Evolutionary conservation across 139 green algal genomes (phyloP), one percentile per base, ranked within the genome.

Genomic region (Micractinium conductrix): DNA sequence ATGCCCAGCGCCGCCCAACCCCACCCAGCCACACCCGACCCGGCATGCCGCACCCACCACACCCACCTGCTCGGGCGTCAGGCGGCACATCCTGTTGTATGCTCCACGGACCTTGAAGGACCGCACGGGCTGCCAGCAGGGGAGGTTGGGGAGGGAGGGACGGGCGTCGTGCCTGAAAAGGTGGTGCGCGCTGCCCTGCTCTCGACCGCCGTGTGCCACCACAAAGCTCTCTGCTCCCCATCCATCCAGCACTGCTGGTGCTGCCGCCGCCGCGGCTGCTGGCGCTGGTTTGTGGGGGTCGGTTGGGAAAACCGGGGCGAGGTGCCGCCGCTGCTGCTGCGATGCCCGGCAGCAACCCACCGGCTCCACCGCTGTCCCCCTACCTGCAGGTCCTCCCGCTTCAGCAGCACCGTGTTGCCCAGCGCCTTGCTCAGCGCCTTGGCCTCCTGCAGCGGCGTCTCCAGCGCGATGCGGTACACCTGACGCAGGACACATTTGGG

Each of bases 71-170:
- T 98, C 93, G 3, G 78, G 63, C 0, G 89, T 89, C 45, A 99
- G 89, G 68, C 90, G 90, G 26, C 93, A 91, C 95, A 99, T 99
- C 86, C 95, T 95, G 89, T 98, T 98, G 92, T 94, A 98, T 9
- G 92, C 95, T 19, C 96, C 96, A 1, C 96, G 88, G 72, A 99
- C 89, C 93, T 99, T 99, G 93, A 99, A 99, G 0, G 91, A 97
- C 86, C 98, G 98, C 58, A 98, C 96, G 10, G 93, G 93, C 89
- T 99, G 97, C 58, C 58, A 26, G 60, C 17, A 26, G 9, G 70
- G 8, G 22, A 40, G n/a, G n/a, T n/a, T n/a, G n/a, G n/a, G n/a
- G n/a, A n/a, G n/a, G n/a, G 40, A n/a, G 43, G 40, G 2, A 26
- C 7, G 10, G 48, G 48, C 48, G 48, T n/a, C 48, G 48, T 58